Conservation (phyloP, 306 rosid species). For the Elaeagnus macrophylla region DNA sequence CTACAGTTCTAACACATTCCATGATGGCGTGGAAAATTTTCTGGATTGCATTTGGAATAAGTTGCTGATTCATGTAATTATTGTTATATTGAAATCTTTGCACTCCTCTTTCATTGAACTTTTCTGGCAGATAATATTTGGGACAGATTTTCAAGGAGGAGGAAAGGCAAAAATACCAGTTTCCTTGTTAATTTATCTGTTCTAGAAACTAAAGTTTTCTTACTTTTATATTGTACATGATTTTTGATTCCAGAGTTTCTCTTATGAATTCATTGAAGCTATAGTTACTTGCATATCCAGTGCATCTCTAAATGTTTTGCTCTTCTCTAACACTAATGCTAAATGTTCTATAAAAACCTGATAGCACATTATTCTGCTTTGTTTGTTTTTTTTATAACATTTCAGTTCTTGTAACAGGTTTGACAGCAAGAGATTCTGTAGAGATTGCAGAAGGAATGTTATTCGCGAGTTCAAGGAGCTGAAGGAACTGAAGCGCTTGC, state of each 20-base stretch:
- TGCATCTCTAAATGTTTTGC: slow-evolving; percentile 6
- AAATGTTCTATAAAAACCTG: neutral
- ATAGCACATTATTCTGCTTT: slow-evolving; percentile 15
- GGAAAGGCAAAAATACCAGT: too few species aligned
- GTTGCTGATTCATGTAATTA: too few species aligned
- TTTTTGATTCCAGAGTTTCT: slow-evolving; percentile 9
- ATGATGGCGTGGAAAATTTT: too few species aligned
- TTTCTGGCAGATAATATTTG: too few species aligned
- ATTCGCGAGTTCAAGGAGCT: slow-evolving; percentile 97
- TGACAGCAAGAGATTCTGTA: slow-evolving; percentile 99
- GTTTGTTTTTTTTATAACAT: slow-evolving; percentile 17
- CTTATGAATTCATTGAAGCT: neutral
- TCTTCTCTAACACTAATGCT: neutral
- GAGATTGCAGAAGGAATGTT: slow-evolving; percentile 99
- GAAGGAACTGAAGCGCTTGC: slow-evolving; percentile 88
- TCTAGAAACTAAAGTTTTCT: neutral
- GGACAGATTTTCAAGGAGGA: too few species aligned
- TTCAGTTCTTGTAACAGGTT: slow-evolving; percentile 54
- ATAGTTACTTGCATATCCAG: slow-evolving; percentile 3
- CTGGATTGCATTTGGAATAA: slow-evolving; percentile 1
- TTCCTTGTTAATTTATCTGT: slow-evolving; percentile 13
- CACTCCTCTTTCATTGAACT: too few species aligned
- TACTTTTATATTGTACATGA: slow-evolving; percentile 9
- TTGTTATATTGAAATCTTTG: too few species aligned
- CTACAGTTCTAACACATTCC: too few species aligned